Evolutionary conservation across 2,329 filamentous ascomycete genomes (phyloP).

Genomic region (Lasiodiplodia theobromae): DNA sequence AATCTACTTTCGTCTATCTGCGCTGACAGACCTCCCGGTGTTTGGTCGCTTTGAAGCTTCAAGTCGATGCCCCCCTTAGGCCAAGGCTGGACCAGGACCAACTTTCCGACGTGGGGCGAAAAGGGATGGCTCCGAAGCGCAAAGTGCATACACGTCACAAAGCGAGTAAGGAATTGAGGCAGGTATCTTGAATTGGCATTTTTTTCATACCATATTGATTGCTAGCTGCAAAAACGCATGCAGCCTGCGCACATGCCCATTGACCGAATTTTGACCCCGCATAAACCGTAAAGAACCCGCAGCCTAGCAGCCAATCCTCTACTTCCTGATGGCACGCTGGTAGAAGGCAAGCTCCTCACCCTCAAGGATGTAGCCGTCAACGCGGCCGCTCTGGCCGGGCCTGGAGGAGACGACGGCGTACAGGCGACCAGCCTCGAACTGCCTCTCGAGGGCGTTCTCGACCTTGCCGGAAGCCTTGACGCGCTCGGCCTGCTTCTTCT

Average conservation of each 20-base stretch:
- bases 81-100: too few relatives aligned
- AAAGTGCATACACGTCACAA: not conserved
- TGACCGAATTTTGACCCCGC: constrained; percentile 47
- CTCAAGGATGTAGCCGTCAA: constrained; percentile 97
- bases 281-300: constrained; percentile 50
- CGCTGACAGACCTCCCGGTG: too few relatives aligned
- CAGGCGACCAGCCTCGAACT: constrained; percentile 99
- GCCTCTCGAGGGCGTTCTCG: constrained; percentile 89
- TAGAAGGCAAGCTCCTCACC: constrained; percentile 99
- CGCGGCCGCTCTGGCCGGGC: constrained; percentile 95
- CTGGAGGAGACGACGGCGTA: constrained; percentile 92
- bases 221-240: constrained; percentile 28
- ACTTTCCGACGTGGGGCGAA: too few relatives aligned
- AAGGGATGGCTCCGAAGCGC: too few relatives aligned
- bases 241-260: constrained; percentile 28
- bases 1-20: too few relatives aligned
- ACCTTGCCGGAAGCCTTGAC: constrained; percentile 88
- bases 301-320: constrained; percentile 57
- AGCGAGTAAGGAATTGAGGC: not conserved
- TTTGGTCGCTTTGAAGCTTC: too few relatives aligned
- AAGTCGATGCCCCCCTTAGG: too few relatives aligned
- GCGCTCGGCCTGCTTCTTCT: constrained; percentile 95
- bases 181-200: constrained; percentile 28
- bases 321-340: constrained; percentile 99
- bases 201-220: constrained; percentile 26